Base-by-base conservation (phyloP, 768 basidiomycete species). In the Pisolithus microcarpus region DNA sequence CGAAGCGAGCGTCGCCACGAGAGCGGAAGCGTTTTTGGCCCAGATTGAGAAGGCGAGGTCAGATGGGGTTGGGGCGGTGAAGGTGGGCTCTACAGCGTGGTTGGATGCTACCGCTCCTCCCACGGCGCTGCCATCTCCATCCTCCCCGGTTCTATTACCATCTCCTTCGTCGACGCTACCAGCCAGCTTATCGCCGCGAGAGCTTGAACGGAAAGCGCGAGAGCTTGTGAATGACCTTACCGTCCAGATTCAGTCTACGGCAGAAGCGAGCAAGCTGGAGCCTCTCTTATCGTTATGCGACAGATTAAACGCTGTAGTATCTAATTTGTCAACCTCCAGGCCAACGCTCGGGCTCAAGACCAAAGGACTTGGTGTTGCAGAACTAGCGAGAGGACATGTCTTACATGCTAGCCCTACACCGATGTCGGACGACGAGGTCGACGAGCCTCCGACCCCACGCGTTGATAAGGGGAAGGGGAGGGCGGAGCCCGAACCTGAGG, bases 401-500 rank as follows among this genome's bases (percentile, higher is more conserved):
- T 39, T 52, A 8, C 46, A 57, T 4, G 49, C 43, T 7, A 47
- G 42, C 23, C 51, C 40, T 4, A n/a, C 26, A 16, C 51, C 47
- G 10, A 50, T 23, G 30, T 52, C 51, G 3, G 57, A 45, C 15
- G 62, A 63, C 9, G 71, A 72, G 19, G 54, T 54, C 5, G 68
- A 68, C 1, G 52, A 56, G 19, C 78, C 74, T 13, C 70, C 75
- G 38, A 86, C 84, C 18, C 85, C 86, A 0, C 75, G 75, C 44
- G 61, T 84, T 15, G 86, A 91, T 65, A 91, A 91, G 64, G 89
- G 88, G 50, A 91, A 91, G 66, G 81, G 75, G 19, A 77, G 77
- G 46, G 87, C 86, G 24, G 74, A 81, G 58, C 79, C 84, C 1
- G 79, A 84, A 60, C 78, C 85, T 1, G 78, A 84, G 66, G 74